Conservation (phyloP, 768 basidiomycete species). For the Kockovaella imperatae region DNA sequence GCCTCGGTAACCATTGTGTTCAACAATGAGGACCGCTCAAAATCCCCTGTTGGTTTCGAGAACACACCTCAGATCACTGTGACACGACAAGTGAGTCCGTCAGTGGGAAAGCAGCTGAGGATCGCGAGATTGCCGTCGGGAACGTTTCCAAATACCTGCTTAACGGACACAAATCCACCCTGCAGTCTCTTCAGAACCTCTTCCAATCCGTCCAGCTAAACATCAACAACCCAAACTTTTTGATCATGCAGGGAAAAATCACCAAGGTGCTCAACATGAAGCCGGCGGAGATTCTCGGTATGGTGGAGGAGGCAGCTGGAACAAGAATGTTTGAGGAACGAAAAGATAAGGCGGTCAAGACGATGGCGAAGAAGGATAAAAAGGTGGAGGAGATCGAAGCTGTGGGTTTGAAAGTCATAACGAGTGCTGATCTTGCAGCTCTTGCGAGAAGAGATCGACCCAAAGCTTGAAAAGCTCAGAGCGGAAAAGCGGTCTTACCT, state of each 20-base stretch:
- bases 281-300: slow-evolving; percentile 91
- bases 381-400: slow-evolving; percentile 79
- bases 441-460: slow-evolving; percentile 81
- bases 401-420: slow-evolving; percentile 32
- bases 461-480: slow-evolving; percentile 85
- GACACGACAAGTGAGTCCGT: slow-evolving; percentile 67
- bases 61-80: slow-evolving; percentile 84
- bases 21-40: slow-evolving; percentile 84
- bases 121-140: slow-evolving; percentile 72
- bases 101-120: not conserved
- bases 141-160: slow-evolving; percentile 90
- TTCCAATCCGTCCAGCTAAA: slow-evolving; percentile 97
- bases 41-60: slow-evolving; percentile 74
- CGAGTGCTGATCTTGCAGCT: slow-evolving; percentile 43
- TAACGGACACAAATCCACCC: slow-evolving; percentile 87
- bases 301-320: slow-evolving; percentile 97
- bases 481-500: slow-evolving; percentile 80
- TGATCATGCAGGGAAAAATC: slow-evolving; percentile 99
- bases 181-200: slow-evolving; percentile 74
- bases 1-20: slow-evolving; percentile 98
- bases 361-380: slow-evolving; percentile 96
- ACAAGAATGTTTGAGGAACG: slow-evolving; percentile 99
- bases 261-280: slow-evolving; percentile 99
- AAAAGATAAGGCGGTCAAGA: slow-evolving; percentile 91
- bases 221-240: slow-evolving; percentile 98